phyloP scores from a whole-genome alignment of 352 stramenopile species.

The Pythium rishiriense region DNA sequence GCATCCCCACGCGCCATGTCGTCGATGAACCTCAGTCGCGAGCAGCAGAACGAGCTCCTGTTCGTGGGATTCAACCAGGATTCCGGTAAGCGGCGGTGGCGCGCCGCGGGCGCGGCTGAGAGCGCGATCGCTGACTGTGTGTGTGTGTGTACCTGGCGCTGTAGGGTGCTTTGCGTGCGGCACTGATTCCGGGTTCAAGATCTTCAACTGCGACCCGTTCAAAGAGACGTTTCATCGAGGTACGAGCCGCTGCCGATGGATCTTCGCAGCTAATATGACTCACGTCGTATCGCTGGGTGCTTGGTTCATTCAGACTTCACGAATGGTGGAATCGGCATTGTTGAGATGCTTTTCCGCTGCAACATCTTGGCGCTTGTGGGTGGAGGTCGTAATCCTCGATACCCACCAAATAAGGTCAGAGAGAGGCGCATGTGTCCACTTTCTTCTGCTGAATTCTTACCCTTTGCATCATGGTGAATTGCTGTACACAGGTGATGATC shows the following conservation, averaged over 20 bases:
- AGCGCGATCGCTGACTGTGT: not conserved
- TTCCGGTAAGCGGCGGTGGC: conserved; percentile 54
- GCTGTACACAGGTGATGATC: conserved; percentile 94
- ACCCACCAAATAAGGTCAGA: conserved; percentile 94
- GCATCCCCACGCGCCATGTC: conserved; percentile 9
- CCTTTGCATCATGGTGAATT: not conserved
- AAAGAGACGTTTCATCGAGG: conserved; percentile 96
- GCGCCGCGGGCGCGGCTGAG: not conserved
- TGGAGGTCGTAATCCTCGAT: conserved; percentile 90
- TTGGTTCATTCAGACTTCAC: conserved; percentile 76
- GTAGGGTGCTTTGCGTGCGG: conserved; percentile 93
- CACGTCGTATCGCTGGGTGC: too few species aligned
- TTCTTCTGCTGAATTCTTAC: not conserved
- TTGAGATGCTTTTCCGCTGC: conserved; percentile 99
- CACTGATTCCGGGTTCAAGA: conserved; percentile 97
- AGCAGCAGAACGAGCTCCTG: conserved; percentile 92
- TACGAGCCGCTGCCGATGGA: conserved; percentile 19
- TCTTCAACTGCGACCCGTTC: conserved; percentile 98
- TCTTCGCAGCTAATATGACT: not conserved
- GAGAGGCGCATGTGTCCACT: not conserved
- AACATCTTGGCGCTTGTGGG: conserved; percentile 97
- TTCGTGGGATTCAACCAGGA: conserved; percentile 96
- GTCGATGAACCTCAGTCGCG: conserved; percentile 83
- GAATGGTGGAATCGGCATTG: conserved; percentile 95
- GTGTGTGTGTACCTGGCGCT: not conserved